Evolutionary conservation across 1,139 yeast genomes (phyloP).

Genomic region (Sugiyamaella grinbergsii): DNA sequence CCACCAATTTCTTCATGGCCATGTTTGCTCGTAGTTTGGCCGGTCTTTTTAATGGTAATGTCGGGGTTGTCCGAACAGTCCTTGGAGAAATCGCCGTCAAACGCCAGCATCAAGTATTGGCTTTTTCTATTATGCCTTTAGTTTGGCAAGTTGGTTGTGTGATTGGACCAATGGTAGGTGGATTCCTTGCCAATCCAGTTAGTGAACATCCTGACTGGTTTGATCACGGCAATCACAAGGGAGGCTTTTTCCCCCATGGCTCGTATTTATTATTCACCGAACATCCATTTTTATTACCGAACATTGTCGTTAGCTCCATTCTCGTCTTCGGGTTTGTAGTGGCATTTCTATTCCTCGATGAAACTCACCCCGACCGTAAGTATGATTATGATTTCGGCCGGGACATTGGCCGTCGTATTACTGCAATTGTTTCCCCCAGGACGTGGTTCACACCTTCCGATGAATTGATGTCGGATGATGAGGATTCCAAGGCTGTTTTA

Average conservation of each 20-base stretch:
- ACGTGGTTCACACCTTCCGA: slow-evolving; percentile 5
- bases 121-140: slow-evolving; percentile 61
- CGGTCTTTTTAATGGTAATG: slow-evolving; percentile 63
- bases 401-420: slow-evolving; percentile 54
- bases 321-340: slow-evolving; percentile 38
- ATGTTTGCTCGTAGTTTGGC: slow-evolving; percentile 53
- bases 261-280: slow-evolving; percentile 42
- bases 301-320: slow-evolving; percentile 53
- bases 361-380: slow-evolving; percentile 54
- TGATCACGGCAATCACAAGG: slow-evolving; percentile 22
- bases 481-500: background rate
- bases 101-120: slow-evolving; percentile 60
- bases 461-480: background rate
- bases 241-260: slow-evolving; percentile 41
- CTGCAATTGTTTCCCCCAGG: slow-evolving; percentile 38
- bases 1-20: slow-evolving; percentile 54
- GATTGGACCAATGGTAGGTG: slow-evolving; percentile 63
- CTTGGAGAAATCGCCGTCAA: slow-evolving; percentile 62
- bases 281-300: slow-evolving; percentile 64
- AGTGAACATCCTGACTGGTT: slow-evolving; percentile 40
- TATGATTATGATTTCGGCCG: slow-evolving; percentile 54
- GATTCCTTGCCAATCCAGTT: slow-evolving; percentile 45
- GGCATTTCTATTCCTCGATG: slow-evolving; percentile 61
- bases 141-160: slow-evolving; percentile 61
- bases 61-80: slow-evolving; percentile 60